Percentiles rank a stretch among this genome's conserved stretches.
Evolutionary conservation across 208 protist species (phyloP).

Genomic region (Wallacemonas collosoma): DNA sequence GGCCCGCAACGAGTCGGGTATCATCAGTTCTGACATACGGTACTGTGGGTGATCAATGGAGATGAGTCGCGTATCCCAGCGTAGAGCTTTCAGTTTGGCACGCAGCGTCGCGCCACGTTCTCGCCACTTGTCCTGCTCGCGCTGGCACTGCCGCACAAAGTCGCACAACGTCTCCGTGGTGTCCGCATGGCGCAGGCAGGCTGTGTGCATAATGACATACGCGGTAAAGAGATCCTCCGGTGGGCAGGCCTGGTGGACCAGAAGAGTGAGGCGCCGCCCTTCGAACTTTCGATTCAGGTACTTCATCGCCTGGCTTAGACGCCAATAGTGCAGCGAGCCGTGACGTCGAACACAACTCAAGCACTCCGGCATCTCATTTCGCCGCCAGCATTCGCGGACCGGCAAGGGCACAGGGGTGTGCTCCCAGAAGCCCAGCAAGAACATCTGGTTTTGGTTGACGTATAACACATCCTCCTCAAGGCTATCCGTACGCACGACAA

Average conservation of each 20-base stretch:
- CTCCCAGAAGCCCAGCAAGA: conserved; percentile 78
- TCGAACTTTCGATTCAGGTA: conserved; percentile 23
- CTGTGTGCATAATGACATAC: conserved; percentile 72
- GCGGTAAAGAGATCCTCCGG: conserved; percentile 63
- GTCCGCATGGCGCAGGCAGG: conserved; percentile 50
- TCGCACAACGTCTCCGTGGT: conserved; percentile 41
- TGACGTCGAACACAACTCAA: conserved; percentile 24
- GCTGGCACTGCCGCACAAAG: conserved; percentile 58
- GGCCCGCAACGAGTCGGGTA: conserved; percentile 29
- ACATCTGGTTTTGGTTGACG: conserved; percentile 52
- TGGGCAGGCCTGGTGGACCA: conserved; percentile 73
- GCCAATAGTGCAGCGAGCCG: conserved; percentile 18
- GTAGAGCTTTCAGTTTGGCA: conserved; percentile 34
- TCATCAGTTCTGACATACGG: conserved; percentile 56
- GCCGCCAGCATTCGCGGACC: conserved; percentile 47
- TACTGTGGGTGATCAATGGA: conserved; percentile 71
- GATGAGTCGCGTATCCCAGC: conserved; percentile 74
- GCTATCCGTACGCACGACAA: conserved; percentile 49
- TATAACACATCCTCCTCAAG: conserved; percentile 76
- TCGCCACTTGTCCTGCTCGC: conserved; percentile 50
- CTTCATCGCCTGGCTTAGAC: conserved; percentile 18
- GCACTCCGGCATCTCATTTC: conserved; percentile 41
- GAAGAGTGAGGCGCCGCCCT: conserved; percentile 47
- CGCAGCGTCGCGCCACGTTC: conserved; percentile 30
- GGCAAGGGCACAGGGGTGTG: conserved; percentile 38